These are phyloP conservation scores for Citrullus amarus DNA, from an alignment of 306 rosid genomes.

Conservation along the genomic window DNA sequence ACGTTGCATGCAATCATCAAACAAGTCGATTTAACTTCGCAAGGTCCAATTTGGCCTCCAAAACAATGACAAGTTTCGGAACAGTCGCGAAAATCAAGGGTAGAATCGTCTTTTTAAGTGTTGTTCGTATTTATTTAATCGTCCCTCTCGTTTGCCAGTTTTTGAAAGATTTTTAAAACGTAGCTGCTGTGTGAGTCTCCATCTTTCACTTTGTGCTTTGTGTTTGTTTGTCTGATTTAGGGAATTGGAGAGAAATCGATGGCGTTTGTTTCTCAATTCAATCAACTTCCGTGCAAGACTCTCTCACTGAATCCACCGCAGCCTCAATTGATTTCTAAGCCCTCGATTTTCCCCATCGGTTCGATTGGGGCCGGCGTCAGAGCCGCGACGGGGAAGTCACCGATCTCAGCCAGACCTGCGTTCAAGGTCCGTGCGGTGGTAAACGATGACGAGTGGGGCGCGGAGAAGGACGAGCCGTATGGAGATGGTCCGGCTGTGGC, in stretches of 20 bases:
- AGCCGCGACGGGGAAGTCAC: conserved; percentile 8
- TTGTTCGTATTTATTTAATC: neutral
- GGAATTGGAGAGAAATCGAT: conserved; percentile 1
- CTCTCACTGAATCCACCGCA: conserved; percentile 18
- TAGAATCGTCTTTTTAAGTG: neutral
- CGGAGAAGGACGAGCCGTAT: conserved; percentile 23
- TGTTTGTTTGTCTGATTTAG: neutral
- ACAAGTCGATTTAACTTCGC: neutral
- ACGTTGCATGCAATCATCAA: neutral
- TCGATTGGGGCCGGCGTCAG: conserved; percentile 14
- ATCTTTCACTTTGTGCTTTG: neutral
- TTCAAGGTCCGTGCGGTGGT: conserved; percentile 19
- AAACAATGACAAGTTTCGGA: neutral
- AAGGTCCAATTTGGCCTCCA: neutral
- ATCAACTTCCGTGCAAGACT: conserved; percentile 30
- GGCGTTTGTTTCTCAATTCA: conserved; percentile 48
- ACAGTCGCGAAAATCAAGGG: neutral
- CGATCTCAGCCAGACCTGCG: conserved; percentile 14
- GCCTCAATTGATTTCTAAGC: conserved; percentile 17
- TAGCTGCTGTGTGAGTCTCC: neutral
- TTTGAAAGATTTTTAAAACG: neutral
- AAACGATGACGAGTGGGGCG: conserved; percentile 40
- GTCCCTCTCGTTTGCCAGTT: neutral
- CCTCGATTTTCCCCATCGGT: conserved; percentile 24
- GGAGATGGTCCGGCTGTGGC: conserved; percentile 12